A percentile compares a stretch with the other conserved stretches of the same genome.
These are phyloP conservation scores for Rubus parviflorus DNA, from an alignment of 306 rosid species.

Conservation along the genomic window DNA sequence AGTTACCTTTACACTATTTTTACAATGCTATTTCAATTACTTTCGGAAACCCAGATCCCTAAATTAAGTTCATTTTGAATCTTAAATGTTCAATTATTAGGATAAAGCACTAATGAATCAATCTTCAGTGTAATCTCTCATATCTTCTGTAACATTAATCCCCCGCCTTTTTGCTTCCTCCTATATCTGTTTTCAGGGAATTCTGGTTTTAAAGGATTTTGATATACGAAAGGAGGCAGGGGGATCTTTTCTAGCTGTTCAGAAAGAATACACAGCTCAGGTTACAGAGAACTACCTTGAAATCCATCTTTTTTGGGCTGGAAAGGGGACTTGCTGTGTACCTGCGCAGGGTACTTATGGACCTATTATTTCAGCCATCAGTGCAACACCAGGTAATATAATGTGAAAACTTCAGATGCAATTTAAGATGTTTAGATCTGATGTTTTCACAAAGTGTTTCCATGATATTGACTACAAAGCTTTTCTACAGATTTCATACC, in stretches of 20 bases:
- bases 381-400: slow-evolving; percentile 65
- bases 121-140: background rate
- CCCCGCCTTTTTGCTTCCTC: background rate
- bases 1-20: too few species aligned
- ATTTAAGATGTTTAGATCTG: slow-evolving; percentile 12
- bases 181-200: slow-evolving; percentile 42
- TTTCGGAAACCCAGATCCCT: background rate
- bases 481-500: slow-evolving; percentile 58
- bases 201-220: slow-evolving; percentile 54
- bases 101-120: background rate
- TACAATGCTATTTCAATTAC: background rate
- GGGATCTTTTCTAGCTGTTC: slow-evolving; percentile 42
- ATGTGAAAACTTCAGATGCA: background rate
- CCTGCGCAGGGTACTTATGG: slow-evolving; percentile 67
- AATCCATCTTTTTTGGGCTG: slow-evolving; percentile 88
- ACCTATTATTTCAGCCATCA: slow-evolving; percentile 74
- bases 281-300: slow-evolving; percentile 67
- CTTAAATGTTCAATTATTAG: background rate
- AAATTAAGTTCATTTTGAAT: background rate
- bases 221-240: slow-evolving; percentile 67
- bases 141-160: background rate
- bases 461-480: slow-evolving; percentile 21
- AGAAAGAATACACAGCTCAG: slow-evolving; percentile 29
- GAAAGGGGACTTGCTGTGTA: slow-evolving; percentile 83
- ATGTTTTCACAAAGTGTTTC: slow-evolving; percentile 1